Conservation (phyloP, 2,329 filamentous ascomycete genomes). For the Rutstroemia sp. region DNA sequence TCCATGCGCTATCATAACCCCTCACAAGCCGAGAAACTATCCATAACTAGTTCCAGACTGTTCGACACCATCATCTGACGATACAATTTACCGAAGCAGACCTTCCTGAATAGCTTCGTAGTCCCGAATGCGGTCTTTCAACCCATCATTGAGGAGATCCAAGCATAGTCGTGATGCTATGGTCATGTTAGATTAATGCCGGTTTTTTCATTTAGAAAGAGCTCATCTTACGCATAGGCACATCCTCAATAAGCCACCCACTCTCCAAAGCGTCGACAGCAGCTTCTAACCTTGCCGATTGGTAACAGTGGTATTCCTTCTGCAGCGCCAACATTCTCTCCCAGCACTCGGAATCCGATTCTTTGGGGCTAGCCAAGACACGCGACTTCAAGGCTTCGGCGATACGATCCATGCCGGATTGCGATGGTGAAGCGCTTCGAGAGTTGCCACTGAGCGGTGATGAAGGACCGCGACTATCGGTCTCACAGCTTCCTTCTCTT, state of each 20-base stretch:
- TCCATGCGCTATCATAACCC: too few relatives aligned
- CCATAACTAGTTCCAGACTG: too few relatives aligned
- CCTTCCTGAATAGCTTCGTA: not conserved
- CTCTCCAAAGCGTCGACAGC: slow-evolving; percentile 26
- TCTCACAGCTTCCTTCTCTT: slow-evolving; percentile 9
- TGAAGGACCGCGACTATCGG: slow-evolving; percentile 10
- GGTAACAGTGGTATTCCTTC: slow-evolving; percentile 27
- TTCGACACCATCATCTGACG: not conserved
- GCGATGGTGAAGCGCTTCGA: slow-evolving; percentile 9
- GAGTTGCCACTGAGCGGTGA: slow-evolving; percentile 2
- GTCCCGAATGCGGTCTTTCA: slow-evolving; percentile 20
- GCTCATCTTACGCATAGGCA: slow-evolving; percentile 22
- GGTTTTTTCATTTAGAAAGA: not conserved
- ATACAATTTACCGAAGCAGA: not conserved
- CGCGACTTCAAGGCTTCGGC: slow-evolving; percentile 7
- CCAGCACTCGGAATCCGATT: slow-evolving; percentile 24
- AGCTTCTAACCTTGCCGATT: slow-evolving; percentile 27
- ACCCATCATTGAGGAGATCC: slow-evolving; percentile 27
- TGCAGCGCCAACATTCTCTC: slow-evolving; percentile 25
- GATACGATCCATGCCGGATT: slow-evolving; percentile 2
- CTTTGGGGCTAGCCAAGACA: slow-evolving; percentile 5
- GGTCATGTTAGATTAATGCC: not conserved
- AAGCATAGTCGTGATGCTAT: slow-evolving; percentile 27
- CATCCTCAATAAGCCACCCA: slow-evolving; percentile 18
- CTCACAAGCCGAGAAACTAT: too few relatives aligned